These are phyloP conservation scores for Tausonia pullulans DNA, from an alignment of 1,284 basidiomycete species.

Conservation along the genomic window DNA sequence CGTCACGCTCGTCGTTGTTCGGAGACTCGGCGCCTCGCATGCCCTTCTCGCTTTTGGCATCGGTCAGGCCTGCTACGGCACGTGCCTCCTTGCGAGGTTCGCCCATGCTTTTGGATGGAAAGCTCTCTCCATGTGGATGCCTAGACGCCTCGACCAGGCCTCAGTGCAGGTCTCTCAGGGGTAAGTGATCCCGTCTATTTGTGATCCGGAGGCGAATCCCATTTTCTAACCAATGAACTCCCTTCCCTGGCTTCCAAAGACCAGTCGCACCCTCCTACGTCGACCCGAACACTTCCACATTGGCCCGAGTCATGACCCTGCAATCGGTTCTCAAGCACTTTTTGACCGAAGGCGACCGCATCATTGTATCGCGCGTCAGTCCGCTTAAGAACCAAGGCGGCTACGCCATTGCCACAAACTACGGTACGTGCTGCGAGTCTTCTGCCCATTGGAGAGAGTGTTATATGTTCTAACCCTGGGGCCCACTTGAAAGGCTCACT, in stretches of 20 bases:
- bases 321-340: conserved; percentile 89
- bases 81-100: conserved; percentile 34
- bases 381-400: conserved; percentile 78
- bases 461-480: neutral
- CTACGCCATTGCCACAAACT: conserved; percentile 87
- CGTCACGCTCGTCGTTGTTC: conserved; percentile 53
- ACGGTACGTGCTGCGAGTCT: conserved; percentile 47
- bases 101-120: neutral
- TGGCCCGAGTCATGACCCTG: conserved; percentile 55
- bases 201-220: too few relatives aligned
- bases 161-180: too few relatives aligned
- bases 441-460: neutral
- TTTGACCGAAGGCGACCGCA: conserved; percentile 88
- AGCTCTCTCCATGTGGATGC: conserved; percentile 6
- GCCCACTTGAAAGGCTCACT: conserved; percentile 58
- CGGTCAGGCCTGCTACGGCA: conserved; percentile 65
- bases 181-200: too few relatives aligned
- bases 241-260: too few relatives aligned
- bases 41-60: conserved; percentile 69
- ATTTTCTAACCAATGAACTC: too few relatives aligned
- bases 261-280: neutral
- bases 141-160: neutral
- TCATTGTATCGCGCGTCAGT: conserved; percentile 71
- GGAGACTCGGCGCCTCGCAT: conserved; percentile 39
- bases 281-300: conserved; percentile 17